Evolutionary conservation across 176 grass and related monocot genomes (phyloP), one percentile per base, ranked within the genome.

Genomic region (Aegilops bicornis): DNA sequence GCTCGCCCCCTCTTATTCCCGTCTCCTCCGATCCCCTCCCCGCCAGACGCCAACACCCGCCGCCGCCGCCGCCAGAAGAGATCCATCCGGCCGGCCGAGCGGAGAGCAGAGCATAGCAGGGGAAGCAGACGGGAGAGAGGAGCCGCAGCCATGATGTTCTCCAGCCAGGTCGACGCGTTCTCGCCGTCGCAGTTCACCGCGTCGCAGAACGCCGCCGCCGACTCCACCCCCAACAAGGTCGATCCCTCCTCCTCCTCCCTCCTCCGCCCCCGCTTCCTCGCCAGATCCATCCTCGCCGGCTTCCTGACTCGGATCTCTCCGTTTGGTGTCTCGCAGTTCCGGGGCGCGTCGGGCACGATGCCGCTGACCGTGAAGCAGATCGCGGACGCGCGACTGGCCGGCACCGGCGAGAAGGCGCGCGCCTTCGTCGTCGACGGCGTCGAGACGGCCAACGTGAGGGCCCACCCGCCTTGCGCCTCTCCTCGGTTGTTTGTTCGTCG

Each of bases 301-400:
- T 56, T 33, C 4, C 42, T 73, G 54, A 42, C 3, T 20, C 0
- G 0, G 59, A 30, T 33, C 4, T 33, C 2, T 36, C 20, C 10
- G 7, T 52, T 65, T 4, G 8, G 19, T 8, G 19, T 39, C 25
- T 39, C 76, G 60, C 82, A 96, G 97, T 87, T 75, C 83, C 92
- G 94, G 43, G 80, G 89, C 42, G 89, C 70, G 12, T 76, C 73
- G 43, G 81, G 92, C 24, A 92, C 87, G 6, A 86, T 89, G 86
- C 94, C 97, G 6, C 78, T 94, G 79, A 96, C 97, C 11, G 80
- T 96, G 31, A 99, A 94, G 87, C 97, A 94, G 89, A 90, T 99
- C 56, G 84, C 78, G 64, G 87, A 91, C 73, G 97, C 97, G 11
- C 90, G 78, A 27, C 87, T 94, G 48, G 88, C 90, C 3, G 86